Evolutionary conservation across 495 filamentous ascomycete genomes (phyloP), one percentile per base, ranked within the genome.

Genomic region (Neurospora sp.): DNA sequence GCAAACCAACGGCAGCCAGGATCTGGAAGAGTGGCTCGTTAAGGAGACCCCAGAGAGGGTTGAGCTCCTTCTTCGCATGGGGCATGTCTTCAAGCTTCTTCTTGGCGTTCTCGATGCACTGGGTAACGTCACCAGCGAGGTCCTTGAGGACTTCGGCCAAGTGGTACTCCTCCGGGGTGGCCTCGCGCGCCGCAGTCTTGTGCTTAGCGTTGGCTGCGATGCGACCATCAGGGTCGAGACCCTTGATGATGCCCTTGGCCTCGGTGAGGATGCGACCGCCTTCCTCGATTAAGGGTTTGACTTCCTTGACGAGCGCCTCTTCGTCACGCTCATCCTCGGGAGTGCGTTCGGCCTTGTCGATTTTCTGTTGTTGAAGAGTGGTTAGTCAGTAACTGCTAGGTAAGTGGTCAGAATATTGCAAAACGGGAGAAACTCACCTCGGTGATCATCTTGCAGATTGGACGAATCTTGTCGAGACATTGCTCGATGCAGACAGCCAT

Each of bases 311-410:
- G 16, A 98, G 88, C 73, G 91, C 86, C 75, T 97, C 93, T 77
- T 98, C 94, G 80, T 98, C 94, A 22, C 96, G 89, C 76, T 97
- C 93, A 10, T 97, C 93, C 80, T 92, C 91, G n/a, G 92, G 90
- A 9, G 91, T 94, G 72, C 89, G 87, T 74, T 97, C 92, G 44
- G 94, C 94, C 71, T 85, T 85, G 70, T 96, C 92, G 76, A 97
- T 89, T 78, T 88, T 86, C 91, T 96, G 61, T 46, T 16, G 18
- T 12, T 6, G 12, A 20, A 48, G 10, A 35, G 9, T 12, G 59
- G 48, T 48, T 22, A 65, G 73, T 73, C 39, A 74, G 59, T 74
- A 44, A 65, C 31, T 69, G 22, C 27, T 16, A 40, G 37, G 35
- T 6, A 40, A 61, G 9, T 39, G 48, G 37, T 53, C 41, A 38